Base-by-base conservation (phyloP, 2,329 filamentous ascomycete genomes). In the Pseudocercospora fuligena region DNA sequence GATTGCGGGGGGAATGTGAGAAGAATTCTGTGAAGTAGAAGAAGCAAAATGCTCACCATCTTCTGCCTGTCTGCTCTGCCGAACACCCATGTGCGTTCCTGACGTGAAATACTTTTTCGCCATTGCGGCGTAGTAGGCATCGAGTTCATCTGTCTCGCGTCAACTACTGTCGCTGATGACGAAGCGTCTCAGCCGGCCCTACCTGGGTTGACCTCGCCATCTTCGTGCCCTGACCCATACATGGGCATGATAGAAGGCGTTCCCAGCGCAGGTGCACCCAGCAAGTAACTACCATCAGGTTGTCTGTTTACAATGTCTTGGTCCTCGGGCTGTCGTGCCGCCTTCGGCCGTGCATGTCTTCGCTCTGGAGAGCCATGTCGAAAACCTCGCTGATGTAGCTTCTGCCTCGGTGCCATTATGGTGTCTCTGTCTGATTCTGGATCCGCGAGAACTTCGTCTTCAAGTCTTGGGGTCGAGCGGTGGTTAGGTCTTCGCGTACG, bases 371-470 rank as follows among this genome's bases (percentile, higher is more conserved):
- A 72, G 16, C 64, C 67, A 64, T 67, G 68, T 53, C 70, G 56
- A 14, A 58, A 23, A 25, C 68, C 69, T 19, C 68, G 63, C 33
- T 64, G 23, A 23, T 63, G 66, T 36, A 60, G 63, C 49, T 68
- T 64, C 31, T 47, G 66, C 62, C 61, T 60, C 27, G 58, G 61
- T n/a, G 58, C 54, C 11, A 57, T 61, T 14, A 54, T 61, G 11
- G 60, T 46, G 27, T 74, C 71, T 23, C 70, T 65, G 21, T 73
- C 72, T 7, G 70, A 71, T 25, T 72, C 70, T 16, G 72, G 69
- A 54, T 75, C 74, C 23, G 70, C 72, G 16, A 75, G 70, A 3
- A 76, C 70, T n/a, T 72, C 73, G 33, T 73, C 73, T 19, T 70
- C 71, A 16, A 72, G 62, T 40, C 68, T 64, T n/a, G 72, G 73